Percentiles rank a stretch among this genome's conserved stretches.
Conservation (phyloP, 192 early-diverging fungal genomes). For the Coemansia sp. region DNA sequence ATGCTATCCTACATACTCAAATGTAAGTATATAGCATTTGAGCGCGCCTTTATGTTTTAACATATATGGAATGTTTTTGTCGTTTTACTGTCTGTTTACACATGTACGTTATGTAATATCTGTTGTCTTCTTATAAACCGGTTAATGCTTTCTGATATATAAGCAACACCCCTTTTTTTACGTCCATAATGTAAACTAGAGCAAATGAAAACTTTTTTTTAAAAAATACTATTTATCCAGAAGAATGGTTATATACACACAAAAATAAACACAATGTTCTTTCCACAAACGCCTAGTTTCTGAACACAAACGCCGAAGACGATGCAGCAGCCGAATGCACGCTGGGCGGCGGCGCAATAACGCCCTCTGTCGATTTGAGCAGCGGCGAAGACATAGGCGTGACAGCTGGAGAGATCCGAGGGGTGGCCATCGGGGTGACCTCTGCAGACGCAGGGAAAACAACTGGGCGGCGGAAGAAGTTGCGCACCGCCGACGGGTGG, state of each 20-base stretch:
- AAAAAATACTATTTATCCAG: background rate
- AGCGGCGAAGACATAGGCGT: conserved; percentile 26
- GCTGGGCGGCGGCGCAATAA: background rate
- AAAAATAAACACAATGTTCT: background rate
- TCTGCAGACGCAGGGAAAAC: conserved; percentile 47
- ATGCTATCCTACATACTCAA: no score
- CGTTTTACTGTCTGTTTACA: no score
- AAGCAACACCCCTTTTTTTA: no score
- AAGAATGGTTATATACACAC: background rate
- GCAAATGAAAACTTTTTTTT: no score
- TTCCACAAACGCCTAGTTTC: background rate
- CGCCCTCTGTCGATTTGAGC: conserved; percentile 24
- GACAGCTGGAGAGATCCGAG: conserved; percentile 14
- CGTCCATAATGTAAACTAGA: no score
- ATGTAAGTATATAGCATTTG: no score
- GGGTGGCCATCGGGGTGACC: conserved; percentile 26
- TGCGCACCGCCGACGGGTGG: conserved; percentile 20
- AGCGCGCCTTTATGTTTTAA: no score
- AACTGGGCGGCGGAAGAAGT: conserved; percentile 38
- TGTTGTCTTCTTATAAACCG: no score
- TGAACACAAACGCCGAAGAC: background rate
- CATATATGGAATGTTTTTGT: no score
- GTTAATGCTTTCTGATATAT: no score
- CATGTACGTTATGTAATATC: no score
- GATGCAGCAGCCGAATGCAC: background rate